Percentiles rank a stretch among this genome's conserved stretches.
Evolutionary conservation across 2,329 filamentous ascomycete species (phyloP).

Genomic region (Aspergillus hortae): DNA sequence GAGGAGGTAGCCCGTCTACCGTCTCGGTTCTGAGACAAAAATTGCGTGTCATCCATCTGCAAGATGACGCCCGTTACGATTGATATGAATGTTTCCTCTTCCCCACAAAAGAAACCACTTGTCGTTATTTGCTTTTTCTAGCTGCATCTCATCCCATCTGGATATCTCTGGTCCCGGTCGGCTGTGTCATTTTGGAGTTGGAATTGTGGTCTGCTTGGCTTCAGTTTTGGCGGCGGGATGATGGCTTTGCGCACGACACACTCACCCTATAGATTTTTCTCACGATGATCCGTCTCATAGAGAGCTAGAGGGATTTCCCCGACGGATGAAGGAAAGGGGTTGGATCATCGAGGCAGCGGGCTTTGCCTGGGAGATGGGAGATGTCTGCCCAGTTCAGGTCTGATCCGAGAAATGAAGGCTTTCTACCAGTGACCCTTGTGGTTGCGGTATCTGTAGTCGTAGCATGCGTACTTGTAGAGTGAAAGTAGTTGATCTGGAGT

Average conservation of each 20-base stretch:
- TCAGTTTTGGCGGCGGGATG: slow-evolving; percentile 14
- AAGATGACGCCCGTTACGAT: slow-evolving; percentile 15
- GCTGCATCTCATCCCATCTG: background rate
- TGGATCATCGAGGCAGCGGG: slow-evolving; percentile 9
- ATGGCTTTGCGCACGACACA: slow-evolving; percentile 19
- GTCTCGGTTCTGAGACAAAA: background rate
- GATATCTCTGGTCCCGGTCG: slow-evolving; percentile 10
- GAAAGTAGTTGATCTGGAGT: background rate
- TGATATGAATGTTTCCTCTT: slow-evolving; percentile 16
- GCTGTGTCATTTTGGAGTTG: slow-evolving; percentile 17
- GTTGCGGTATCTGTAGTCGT: background rate
- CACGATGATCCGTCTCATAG: slow-evolving; percentile 18
- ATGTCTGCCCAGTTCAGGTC: background rate
- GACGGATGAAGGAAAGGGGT: slow-evolving; percentile 12
- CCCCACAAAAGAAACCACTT: slow-evolving; percentile 1
- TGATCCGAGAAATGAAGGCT: background rate
- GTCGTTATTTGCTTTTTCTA: background rate
- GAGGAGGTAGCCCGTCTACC: slow-evolving; percentile 40
- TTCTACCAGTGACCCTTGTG: slow-evolving; percentile 2
- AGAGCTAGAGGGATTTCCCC: slow-evolving; percentile 17
- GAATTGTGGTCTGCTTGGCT: slow-evolving; percentile 13
- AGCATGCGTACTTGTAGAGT: too few relatives aligned
- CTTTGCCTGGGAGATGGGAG: background rate
- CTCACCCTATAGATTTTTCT: slow-evolving; percentile 20
- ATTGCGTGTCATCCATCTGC: too few relatives aligned